Evolutionary conservation across 23 red algal genomes (phyloP), one percentile per base, ranked within the genome.

Genomic region (Pyropia yezoensis): DNA sequence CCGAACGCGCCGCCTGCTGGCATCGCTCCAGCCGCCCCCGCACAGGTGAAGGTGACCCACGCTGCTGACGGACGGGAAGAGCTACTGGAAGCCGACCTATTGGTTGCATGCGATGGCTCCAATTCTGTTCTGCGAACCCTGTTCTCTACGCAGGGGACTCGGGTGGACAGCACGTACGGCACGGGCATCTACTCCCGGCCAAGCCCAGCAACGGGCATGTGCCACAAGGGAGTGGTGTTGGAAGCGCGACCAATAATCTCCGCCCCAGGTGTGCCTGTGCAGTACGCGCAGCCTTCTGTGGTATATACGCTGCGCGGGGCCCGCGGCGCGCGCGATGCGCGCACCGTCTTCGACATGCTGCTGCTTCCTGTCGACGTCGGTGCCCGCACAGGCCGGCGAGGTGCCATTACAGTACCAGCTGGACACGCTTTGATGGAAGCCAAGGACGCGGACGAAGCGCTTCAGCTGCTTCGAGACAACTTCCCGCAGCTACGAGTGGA

Each of bases 401-500:
- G 54, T 24, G 54, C 22, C 54, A 24, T 24, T 7, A 20, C 18
- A 2, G 54, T 57, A 2, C 8, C 54, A 24, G 3, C n/a, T 3
- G 22, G 22, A 3, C 54, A 57, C 54, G 18, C n/a, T 4, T 7
- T 57, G 22, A 3, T 57, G 18, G 54, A 18, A 18, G 22, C 8
- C 54, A 57, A 57, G 54, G 54, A 57, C 54, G 57, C 59, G 26
- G 80, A 85, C 1, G 39, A 74, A 29, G 59, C 59, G n/a, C 75
- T 57, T 3, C 22, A 67, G 14, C 39, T 85, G n/a, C 74, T 85
- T 27, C 62, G 75, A 30, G 18, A 65, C 29, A 68, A 74, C 19
- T 65, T 85, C 61, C 80, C 80, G 13, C 69, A 75, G 61, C 27
- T 75, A 5, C 52, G 53, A 1, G 66, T 66, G n/a, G 69, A 70